These are phyloP conservation scores for Boletus sp. DNA, from an alignment of 768 basidiomycete species.

Conservation along the genomic window DNA sequence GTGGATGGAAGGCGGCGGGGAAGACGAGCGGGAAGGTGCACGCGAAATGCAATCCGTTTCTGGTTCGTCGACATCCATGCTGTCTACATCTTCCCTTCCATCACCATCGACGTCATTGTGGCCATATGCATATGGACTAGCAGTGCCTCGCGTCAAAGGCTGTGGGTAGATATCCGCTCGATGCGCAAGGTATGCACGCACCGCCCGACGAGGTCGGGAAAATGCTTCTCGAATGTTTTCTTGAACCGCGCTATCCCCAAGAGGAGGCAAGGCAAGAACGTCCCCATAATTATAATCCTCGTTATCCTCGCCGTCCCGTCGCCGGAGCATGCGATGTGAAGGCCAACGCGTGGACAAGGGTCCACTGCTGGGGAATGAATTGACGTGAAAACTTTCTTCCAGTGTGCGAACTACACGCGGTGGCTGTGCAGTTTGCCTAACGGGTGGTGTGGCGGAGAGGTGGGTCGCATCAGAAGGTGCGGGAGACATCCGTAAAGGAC, in stretches of 20 bases:
- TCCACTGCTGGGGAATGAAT: conserved; percentile 12
- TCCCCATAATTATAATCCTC: conserved; percentile 42
- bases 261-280: conserved; percentile 52
- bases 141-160: conserved; percentile 14
- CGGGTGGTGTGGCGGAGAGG: conserved; percentile 8
- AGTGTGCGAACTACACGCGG: conserved; percentile 47
- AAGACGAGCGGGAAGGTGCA: conserved; percentile 46
- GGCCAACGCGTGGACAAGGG: conserved; percentile 19
- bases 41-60: conserved; percentile 57
- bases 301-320: conserved; percentile 27
- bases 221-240: conserved; percentile 57
- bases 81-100: conserved; percentile 38
- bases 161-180: conserved; percentile 26
- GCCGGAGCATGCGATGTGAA: conserved; percentile 19
- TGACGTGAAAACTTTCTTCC: conserved; percentile 55
- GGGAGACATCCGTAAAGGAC: conserved; percentile 11
- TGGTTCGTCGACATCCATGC: conserved; percentile 50
- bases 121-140: conserved; percentile 12
- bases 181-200: conserved; percentile 35
- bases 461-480: conserved; percentile 10
- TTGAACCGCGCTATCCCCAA: conserved; percentile 55
- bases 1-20: conserved; percentile 42
- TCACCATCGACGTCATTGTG: conserved; percentile 25
- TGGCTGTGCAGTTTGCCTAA: conserved; percentile 18
- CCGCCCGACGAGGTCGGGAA: conserved; percentile 46